These are phyloP conservation scores for Cutaneotrichosporon sp. DNA, from an alignment of 1,284 basidiomycete genomes.

Conservation along the genomic window DNA sequence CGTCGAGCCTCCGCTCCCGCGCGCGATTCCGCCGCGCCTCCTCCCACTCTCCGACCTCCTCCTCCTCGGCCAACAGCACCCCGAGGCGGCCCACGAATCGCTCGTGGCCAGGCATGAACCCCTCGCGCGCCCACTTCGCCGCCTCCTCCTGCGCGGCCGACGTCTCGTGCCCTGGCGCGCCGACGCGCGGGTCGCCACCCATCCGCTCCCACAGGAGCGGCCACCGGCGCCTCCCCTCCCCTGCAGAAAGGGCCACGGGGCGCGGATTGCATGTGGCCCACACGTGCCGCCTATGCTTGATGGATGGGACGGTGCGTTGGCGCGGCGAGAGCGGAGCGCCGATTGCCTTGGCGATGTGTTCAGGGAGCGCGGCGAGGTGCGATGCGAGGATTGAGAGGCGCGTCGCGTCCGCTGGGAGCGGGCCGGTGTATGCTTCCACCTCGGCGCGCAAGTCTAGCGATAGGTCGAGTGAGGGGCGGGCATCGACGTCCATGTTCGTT, in stretches of 20 bases:
- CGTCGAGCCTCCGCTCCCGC: conserved; percentile 37
- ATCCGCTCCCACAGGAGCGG: conserved; percentile 51
- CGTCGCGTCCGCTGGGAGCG: background rate
- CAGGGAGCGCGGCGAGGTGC: background rate
- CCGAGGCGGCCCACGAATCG: conserved; percentile 50
- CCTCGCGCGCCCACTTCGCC: conserved; percentile 35
- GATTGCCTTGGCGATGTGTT: background rate
- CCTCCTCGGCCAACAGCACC: conserved; percentile 43
- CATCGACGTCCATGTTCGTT: background rate
- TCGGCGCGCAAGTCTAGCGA: conserved; percentile 4
- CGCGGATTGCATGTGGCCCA: conserved; percentile 27
- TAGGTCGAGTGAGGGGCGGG: background rate
- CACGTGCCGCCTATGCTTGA: conserved; percentile 43
- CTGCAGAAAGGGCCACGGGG: conserved; percentile 28
- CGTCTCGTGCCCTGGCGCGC: conserved; percentile 9
- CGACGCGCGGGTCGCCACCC: conserved; percentile 36
- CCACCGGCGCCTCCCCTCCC: conserved; percentile 43
- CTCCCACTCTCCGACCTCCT: conserved; percentile 48
- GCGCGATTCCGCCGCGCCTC: conserved; percentile 37
- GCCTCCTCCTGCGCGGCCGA: conserved; percentile 32
- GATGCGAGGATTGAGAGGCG: conserved; percentile 3
- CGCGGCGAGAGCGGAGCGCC: conserved; percentile 20
- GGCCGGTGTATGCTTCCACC: conserved; percentile 5
- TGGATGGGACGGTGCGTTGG: conserved; percentile 37
- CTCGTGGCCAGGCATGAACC: conserved; percentile 33